These are phyloP conservation scores for Chaetomium globosum DNA, from an alignment of 2,329 filamentous ascomycete genomes.

Conservation along the genomic window DNA sequence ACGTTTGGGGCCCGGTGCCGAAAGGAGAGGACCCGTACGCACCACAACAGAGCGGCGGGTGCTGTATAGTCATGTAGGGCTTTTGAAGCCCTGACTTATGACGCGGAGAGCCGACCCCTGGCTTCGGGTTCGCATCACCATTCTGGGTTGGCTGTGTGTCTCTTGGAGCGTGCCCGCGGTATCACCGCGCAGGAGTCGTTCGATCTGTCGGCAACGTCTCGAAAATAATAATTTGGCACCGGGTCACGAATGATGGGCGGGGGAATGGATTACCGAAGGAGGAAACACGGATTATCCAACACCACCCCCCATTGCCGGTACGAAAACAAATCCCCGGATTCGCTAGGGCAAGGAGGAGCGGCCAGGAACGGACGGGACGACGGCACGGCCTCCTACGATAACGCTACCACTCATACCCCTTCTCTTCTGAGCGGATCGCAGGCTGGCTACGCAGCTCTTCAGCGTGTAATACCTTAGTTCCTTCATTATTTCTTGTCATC, in stretches of 20 bases:
- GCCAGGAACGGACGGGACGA: slow-evolving; percentile 34
- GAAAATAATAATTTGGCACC: slow-evolving; percentile 13
- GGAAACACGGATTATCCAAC: slow-evolving; percentile 10
- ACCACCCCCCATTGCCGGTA: slow-evolving; percentile 8
- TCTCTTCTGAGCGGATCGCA: slow-evolving; percentile 33
- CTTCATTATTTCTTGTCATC: slow-evolving; percentile 33
- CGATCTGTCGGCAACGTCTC: slow-evolving; percentile 1
- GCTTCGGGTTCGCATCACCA: slow-evolving; percentile 10
- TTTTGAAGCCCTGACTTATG: slow-evolving; percentile 23
- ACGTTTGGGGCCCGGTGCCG: slow-evolving; percentile 91
- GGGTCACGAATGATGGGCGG: slow-evolving; percentile 17
- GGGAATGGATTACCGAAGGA: slow-evolving; percentile 8
- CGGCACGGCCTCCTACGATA: slow-evolving; percentile 37
- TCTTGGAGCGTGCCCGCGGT: slow-evolving; percentile 3
- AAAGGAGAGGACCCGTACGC: slow-evolving; percentile 98
- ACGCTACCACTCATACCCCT: slow-evolving; percentile 37
- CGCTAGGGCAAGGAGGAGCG: slow-evolving; percentile 24
- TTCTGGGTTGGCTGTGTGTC: slow-evolving; percentile 2
- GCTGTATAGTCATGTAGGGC: slow-evolving; percentile 89
- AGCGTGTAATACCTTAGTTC: slow-evolving; percentile 41
- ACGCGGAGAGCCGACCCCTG: slow-evolving; percentile 19
- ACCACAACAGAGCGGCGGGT: slow-evolving; percentile 87
- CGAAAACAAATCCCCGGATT: slow-evolving; percentile 19
- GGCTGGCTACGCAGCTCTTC: slow-evolving; percentile 39
- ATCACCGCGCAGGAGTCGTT: background rate